phyloP scores from a whole-genome alignment of 2,329 filamentous ascomycete genomes.

The Botrytis paeoniae region DNA sequence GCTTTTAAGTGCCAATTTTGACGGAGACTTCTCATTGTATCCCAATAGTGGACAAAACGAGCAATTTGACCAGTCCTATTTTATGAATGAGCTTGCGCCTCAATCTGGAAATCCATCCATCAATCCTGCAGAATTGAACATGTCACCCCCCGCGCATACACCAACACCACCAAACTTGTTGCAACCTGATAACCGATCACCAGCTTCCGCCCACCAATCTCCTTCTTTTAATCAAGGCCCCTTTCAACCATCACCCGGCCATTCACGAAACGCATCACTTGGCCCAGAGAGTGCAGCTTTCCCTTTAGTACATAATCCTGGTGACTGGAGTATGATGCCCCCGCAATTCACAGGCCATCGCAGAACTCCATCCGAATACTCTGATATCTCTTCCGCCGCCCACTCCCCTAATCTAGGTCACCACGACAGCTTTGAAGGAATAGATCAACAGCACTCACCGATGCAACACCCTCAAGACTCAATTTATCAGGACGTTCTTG shows the following conservation, averaged over 20 bases:
- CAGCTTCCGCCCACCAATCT: constrained; percentile 36
- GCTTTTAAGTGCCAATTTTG: constrained; percentile 51
- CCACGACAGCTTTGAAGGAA: constrained; percentile 74
- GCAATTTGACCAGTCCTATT: constrained; percentile 61
- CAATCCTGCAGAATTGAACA: constrained; percentile 47
- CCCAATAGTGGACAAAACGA: constrained; percentile 52
- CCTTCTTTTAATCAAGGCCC: constrained; percentile 36
- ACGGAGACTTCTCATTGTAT: constrained; percentile 64
- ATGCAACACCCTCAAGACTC: constrained; percentile 72
- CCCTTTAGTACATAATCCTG: constrained; percentile 47
- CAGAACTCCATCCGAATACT: constrained; percentile 84
- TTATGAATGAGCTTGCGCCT: constrained; percentile 50
- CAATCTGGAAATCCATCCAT: constrained; percentile 44
- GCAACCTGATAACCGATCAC: constrained; percentile 37
- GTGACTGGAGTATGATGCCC: constrained; percentile 58
- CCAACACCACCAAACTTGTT: constrained; percentile 35
- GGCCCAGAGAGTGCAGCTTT: constrained; percentile 45
- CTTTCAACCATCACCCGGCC: constrained; percentile 36
- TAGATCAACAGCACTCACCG: constrained; percentile 71
- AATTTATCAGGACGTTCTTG: constrained; percentile 74
- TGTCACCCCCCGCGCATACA: constrained; percentile 43
- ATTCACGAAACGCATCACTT: constrained; percentile 38
- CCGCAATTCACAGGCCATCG: constrained; percentile 75
- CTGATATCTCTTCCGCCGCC: constrained; percentile 81
- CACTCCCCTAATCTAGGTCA: constrained; percentile 79